Base-by-base conservation (phyloP, 2,329 filamentous ascomycete genomes). In the Colletotrichum eremochloae region DNA sequence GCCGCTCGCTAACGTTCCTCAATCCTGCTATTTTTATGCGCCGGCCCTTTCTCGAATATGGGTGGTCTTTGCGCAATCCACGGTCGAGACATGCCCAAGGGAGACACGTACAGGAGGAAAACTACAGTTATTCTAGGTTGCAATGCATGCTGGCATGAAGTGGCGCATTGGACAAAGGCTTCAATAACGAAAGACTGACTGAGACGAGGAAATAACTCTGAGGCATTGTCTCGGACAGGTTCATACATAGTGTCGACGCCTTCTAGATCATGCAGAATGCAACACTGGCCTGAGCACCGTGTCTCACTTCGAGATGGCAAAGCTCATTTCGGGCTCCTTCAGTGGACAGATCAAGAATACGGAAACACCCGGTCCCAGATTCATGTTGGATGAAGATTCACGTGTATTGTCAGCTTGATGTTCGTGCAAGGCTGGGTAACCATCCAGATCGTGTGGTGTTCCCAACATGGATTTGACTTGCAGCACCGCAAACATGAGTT, bases 1-100 rank as follows among this genome's bases (percentile, higher is more conserved):
- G 58, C 55, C 11, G 55, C 48, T 64, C 48, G 55, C 60, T 65
- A 56, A 56, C 50, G 40, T 52, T 63, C 48, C 68, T 24, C 33
- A 48, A 50, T 63, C 46, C 46, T 63, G 60, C 69, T 64, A 70
- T 65, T 72, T 70, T 57, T 57, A 65, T 61, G 67, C 67, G 8
- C 57, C 53, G 14, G 46, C 48, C 31, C 44, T 20, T 56, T 53
- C 33, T 61, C n/a, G n/a, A 33, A 52, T 18, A 5, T 31, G 29
- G 4, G 29, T 46, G 50, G 50, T 7, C 50, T 58, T 58, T 38
- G 52, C 63, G 33, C 42, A 66, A 44, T 12, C 6, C 29, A 12
- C n/a, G 20, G 50, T 31, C 36, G 24, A 52, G 44, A 20, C 31
- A 42, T 64, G n/a, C 31, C 15, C 50, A 64, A 64, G 50, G 62